phyloP scores from a whole-genome alignment of 345 rosid genomes.

The Bruguiera sexangula region DNA sequence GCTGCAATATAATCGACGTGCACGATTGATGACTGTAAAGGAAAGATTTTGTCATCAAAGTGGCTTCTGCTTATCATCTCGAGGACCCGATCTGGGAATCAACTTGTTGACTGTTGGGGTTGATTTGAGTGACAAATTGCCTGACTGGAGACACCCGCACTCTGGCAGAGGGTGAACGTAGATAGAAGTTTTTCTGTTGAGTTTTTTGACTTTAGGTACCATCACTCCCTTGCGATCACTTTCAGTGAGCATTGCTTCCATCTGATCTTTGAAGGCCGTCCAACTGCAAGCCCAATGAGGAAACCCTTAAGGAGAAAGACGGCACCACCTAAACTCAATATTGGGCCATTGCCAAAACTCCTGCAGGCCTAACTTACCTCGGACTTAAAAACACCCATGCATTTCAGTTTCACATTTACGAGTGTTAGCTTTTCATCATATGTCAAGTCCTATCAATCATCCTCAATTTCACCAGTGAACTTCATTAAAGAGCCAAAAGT shows the following conservation, averaged over 20 bases:
- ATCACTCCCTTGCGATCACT: slow-evolving; percentile 80
- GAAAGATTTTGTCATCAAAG: not conserved
- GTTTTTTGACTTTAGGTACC: slow-evolving; percentile 72
- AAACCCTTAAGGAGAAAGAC: not conserved
- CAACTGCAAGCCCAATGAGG: slow-evolving; percentile 54
- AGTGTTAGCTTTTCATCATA: not conserved
- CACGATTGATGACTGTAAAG: slow-evolving; percentile 10
- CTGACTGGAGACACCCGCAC: slow-evolving; percentile 64
- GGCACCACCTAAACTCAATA: not conserved
- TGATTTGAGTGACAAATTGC: slow-evolving; percentile 40
- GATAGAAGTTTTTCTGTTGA: slow-evolving; percentile 82
- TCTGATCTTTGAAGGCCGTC: slow-evolving; percentile 61
- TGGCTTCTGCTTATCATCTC: slow-evolving; percentile 7
- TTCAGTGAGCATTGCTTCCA: slow-evolving; percentile 67
- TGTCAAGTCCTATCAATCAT: not conserved
- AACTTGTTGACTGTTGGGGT: slow-evolving; percentile 17
- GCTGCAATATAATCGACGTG: not conserved
- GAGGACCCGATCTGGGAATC: slow-evolving; percentile 10
- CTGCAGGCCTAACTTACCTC: too few relatives aligned
- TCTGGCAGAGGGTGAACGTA: slow-evolving; percentile 87
- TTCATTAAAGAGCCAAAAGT: too few relatives aligned
- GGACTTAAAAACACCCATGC: too few relatives aligned
- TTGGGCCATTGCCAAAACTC: not conserved
- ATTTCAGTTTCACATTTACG: not conserved
- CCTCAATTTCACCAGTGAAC: too few relatives aligned